Evolutionary conservation across 306 rosid species (phyloP), one percentile per base, ranked within the genome.

Genomic region (Lathyrus tuberosus): DNA sequence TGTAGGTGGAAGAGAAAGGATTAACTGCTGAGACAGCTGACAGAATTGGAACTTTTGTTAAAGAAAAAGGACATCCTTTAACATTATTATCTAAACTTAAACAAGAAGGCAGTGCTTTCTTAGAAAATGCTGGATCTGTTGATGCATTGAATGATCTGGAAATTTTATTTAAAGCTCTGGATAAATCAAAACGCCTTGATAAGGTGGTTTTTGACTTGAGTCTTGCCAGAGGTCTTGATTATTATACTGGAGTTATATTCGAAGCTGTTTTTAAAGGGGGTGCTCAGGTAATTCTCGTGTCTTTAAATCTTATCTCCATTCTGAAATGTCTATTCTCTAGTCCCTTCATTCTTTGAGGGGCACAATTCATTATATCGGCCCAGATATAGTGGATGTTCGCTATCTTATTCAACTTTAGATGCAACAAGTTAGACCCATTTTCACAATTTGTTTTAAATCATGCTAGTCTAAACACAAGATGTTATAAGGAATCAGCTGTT

Each of bases 181-280:
- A 88, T 22, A 86, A 83, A 52, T 84, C 99, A 0, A 86, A 83
- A 72, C 72, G 91, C 65, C 82, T 88, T 62, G 84, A 82, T 38
- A 87, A 71, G 71, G 96, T 94, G 65, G 86, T 88, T 70, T 91
- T 94, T 86, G 97, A 94, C 92, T 79, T 94, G 80, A 94, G 99
- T 72, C 99, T 91, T 69, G 97, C 99, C 60, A 84, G 99, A 74
- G 99, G 99, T 66, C 96, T 94, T 30, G 97, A 94, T 84, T 94
- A 94, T 77, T 94, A 94, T 70, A 94, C 96, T 8, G 99, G 99
- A 49, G 92, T 94, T 42, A 87, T 94, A 79, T 94, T 64, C 74
- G 98, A 94, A 89, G 98, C 97, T 71, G 90, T 82, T 72, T 87
- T 94, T 67, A 90, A 84, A 81, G 98, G 97, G 0, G 96, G 92